phyloP scores from a whole-genome alignment of 768 basidiomycete genomes.

The Russula earlei region DNA sequence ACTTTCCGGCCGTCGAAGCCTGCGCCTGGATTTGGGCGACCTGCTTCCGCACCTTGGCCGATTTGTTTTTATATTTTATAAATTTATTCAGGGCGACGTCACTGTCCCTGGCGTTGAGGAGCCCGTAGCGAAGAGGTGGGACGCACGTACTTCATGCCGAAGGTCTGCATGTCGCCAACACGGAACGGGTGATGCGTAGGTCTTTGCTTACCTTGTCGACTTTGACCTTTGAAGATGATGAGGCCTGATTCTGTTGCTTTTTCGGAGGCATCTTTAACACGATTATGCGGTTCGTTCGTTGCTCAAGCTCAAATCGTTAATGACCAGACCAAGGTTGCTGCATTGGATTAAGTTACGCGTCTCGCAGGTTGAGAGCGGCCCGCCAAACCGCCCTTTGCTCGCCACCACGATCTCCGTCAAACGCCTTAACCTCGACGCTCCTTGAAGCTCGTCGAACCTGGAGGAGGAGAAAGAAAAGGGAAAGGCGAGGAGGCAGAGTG shows the following conservation, averaged over 20 bases:
- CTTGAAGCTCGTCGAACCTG: too few relatives aligned
- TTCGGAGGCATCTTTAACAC: constrained; percentile 70
- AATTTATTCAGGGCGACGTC: not conserved
- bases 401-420: too few relatives aligned
- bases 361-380: too few relatives aligned
- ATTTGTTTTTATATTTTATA: constrained; percentile 91
- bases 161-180: constrained; percentile 45
- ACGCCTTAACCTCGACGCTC: too few relatives aligned
- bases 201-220: constrained; percentile 63
- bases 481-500: too few relatives aligned
- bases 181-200: constrained; percentile 18
- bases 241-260: constrained; percentile 43
- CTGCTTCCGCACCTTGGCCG: constrained; percentile 82
- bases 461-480: too few relatives aligned
- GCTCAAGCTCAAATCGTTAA: too few relatives aligned
- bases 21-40: constrained; percentile 76
- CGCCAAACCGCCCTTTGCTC: too few relatives aligned
- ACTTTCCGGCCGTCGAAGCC: constrained; percentile 66
- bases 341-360: constrained; percentile 5
- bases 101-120: not conserved
- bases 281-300: too few relatives aligned
- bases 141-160: constrained; percentile 81
- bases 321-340: too few relatives aligned
- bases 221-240: constrained; percentile 62
- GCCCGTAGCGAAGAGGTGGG: not conserved